These are phyloP conservation scores for Kentomonas sorsogonicus DNA, from an alignment of 208 protist genomes.

Conservation along the genomic window DNA sequence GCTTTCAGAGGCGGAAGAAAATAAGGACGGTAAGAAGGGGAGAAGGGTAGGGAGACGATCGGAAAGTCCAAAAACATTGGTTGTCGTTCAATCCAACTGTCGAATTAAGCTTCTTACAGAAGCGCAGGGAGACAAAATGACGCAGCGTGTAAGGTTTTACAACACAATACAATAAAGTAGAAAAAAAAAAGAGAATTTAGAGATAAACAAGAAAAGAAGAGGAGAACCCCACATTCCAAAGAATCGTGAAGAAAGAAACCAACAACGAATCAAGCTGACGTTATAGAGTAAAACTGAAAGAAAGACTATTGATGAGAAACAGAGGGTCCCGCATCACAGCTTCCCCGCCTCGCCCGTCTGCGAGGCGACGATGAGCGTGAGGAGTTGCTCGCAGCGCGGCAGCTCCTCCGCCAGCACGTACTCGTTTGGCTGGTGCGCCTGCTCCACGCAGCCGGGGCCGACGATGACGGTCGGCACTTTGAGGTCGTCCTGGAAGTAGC, in stretches of 20 bases:
- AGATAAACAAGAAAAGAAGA: not conserved
- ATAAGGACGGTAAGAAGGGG: not conserved
- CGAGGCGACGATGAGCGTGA: not conserved
- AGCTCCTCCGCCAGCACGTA: slow-evolving; percentile 53
- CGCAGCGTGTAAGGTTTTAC: not conserved
- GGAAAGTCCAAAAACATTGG: too few species aligned
- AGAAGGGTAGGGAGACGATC: not conserved
- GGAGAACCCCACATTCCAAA: not conserved
- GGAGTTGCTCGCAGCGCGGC: slow-evolving; percentile 14
- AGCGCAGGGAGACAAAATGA: too few species aligned
- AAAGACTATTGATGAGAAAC: not conserved
- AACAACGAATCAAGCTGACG: not conserved
- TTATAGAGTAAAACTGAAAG: not conserved
- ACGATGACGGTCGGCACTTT: slow-evolving; percentile 40
- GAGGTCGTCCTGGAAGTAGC: slow-evolving; percentile 43
- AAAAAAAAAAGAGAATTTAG: not conserved
- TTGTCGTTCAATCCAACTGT: too few species aligned
- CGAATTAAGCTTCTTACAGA: too few species aligned
- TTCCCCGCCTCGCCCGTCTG: not conserved
- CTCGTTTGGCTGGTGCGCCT: slow-evolving; percentile 65
- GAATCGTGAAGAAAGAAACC: not conserved
- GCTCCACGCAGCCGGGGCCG: slow-evolving; percentile 48
- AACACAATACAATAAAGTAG: not conserved
- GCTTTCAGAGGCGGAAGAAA: too few species aligned
- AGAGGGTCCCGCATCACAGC: not conserved